Conservation (phyloP, 1,139 yeast genomes). For the Candida frijolesensis region DNA sequence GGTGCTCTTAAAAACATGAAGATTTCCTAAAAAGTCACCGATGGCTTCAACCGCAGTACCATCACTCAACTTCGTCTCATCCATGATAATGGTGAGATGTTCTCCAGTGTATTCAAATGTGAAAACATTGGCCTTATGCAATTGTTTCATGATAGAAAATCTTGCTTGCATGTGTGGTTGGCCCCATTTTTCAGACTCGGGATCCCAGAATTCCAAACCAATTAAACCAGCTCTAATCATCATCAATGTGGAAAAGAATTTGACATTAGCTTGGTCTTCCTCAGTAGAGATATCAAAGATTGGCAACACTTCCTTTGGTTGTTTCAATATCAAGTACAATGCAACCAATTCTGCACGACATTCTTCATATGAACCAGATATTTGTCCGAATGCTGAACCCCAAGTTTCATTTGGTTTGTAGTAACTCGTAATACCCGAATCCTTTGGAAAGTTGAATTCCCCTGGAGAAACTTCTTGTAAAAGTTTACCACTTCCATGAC, state of each 20-base stretch:
- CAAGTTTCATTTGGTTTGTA: conserved; percentile 85
- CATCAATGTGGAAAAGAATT: conserved; percentile 66
- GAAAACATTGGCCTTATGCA: conserved; percentile 69
- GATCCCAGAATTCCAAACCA: conserved; percentile 87
- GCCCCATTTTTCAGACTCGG: conserved; percentile 80
- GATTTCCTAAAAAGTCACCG: conserved; percentile 66
- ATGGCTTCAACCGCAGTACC: conserved; percentile 70
- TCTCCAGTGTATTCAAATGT: conserved; percentile 52
- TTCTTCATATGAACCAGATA: conserved; percentile 88
- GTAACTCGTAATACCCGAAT: conserved; percentile 68
- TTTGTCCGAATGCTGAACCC: conserved; percentile 81
- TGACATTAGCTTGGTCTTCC: conserved; percentile 64
- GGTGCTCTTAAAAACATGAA: conserved; percentile 78
- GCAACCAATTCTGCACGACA: conserved; percentile 93
- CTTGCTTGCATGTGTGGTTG: conserved; percentile 97
- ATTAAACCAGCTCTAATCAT: conserved; percentile 89
- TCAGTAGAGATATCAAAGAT: conserved; percentile 68
- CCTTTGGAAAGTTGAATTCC: conserved; percentile 70
- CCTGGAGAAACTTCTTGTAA: conserved; percentile 66
- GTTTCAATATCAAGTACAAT: conserved; percentile 71
- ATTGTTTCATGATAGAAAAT: conserved; percentile 77
- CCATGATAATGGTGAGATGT: conserved; percentile 63
- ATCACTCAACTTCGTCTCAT: conserved; percentile 60
- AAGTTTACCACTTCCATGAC: conserved; percentile 91
- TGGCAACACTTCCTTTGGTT: conserved; percentile 56